Percentiles rank a stretch among this genome's conserved stretches.
Evolutionary conservation across 495 filamentous ascomycete genomes (phyloP).

Genomic region (Wilcoxina mikolae): DNA sequence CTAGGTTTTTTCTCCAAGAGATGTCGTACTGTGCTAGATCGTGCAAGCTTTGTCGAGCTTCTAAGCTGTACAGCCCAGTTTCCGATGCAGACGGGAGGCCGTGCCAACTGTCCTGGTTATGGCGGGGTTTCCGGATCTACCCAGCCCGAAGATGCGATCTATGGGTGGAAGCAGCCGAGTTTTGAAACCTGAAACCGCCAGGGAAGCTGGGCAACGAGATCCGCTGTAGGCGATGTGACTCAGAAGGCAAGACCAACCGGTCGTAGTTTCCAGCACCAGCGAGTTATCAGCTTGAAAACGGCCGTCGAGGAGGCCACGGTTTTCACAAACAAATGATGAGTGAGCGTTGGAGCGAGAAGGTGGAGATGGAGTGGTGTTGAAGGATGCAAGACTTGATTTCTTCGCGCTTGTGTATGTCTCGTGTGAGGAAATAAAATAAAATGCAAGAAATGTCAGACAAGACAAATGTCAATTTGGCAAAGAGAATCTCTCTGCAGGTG

Average conservation of each 20-base stretch:
- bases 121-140: not conserved
- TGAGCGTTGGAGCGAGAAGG: not conserved
- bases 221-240: not conserved
- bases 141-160: conserved; percentile 3
- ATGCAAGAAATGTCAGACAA: not conserved
- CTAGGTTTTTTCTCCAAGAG: not conserved
- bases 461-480: not conserved
- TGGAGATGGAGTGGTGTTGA: not conserved
- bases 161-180: conserved; percentile 5
- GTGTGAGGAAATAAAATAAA: not conserved
- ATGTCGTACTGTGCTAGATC: not conserved
- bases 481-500: too few species aligned
- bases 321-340: not conserved
- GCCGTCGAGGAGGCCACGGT: not conserved
- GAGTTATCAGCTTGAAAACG: not conserved
- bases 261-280: not conserved
- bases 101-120: not conserved
- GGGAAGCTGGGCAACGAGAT: not conserved
- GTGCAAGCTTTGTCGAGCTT: not conserved
- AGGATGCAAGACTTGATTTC: not conserved
- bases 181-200: conserved; percentile 2
- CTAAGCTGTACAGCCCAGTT: not conserved
- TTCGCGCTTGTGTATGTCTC: not conserved
- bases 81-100: not conserved
- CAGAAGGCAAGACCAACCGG: conserved; percentile 4